Percentiles rank a stretch among this genome's conserved stretches.
Conservation (phyloP, 768 basidiomycete species). For the Lactarius hatsudake region DNA sequence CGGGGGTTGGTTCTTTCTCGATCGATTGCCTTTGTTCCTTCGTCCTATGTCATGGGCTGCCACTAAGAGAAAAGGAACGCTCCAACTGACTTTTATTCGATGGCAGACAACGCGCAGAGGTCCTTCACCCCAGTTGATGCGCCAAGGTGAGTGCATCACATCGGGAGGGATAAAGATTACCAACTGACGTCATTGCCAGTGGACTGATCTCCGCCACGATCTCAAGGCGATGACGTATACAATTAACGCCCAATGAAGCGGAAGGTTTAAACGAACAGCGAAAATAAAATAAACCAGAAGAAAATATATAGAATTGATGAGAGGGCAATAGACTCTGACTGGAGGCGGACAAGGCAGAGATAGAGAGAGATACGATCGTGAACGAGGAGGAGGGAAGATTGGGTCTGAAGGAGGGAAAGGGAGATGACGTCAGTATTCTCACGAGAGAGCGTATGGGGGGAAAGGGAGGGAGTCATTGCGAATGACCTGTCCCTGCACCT, state of each 20-base stretch:
- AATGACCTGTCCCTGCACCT: background rate
- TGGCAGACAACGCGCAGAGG: constrained; percentile 45
- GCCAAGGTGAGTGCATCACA: constrained; percentile 63
- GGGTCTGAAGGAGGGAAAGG: background rate
- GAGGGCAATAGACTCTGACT: background rate
- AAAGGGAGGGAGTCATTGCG: background rate
- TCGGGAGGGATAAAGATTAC: background rate
- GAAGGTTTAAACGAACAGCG: background rate
- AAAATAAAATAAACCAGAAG: background rate
- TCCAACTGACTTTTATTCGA: background rate
- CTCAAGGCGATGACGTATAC: constrained; percentile 25
- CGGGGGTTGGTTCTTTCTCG: constrained; percentile 22
- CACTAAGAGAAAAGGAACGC: background rate
- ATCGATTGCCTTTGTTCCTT: constrained; percentile 10
- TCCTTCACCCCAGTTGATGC: constrained; percentile 80
- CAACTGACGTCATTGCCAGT: constrained; percentile 27
- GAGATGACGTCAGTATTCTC: constrained; percentile 24
- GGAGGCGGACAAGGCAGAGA: background rate
- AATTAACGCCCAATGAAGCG: background rate
- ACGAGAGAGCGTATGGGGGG: constrained; percentile 5
- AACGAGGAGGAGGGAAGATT: background rate
- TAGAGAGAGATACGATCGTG: background rate
- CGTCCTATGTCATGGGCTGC: background rate
- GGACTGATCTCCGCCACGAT: constrained; percentile 29
- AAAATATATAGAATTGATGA: background rate